These are phyloP conservation scores for Copromyces sp. DNA, from an alignment of 495 filamentous ascomycete species.

Conservation along the genomic window DNA sequence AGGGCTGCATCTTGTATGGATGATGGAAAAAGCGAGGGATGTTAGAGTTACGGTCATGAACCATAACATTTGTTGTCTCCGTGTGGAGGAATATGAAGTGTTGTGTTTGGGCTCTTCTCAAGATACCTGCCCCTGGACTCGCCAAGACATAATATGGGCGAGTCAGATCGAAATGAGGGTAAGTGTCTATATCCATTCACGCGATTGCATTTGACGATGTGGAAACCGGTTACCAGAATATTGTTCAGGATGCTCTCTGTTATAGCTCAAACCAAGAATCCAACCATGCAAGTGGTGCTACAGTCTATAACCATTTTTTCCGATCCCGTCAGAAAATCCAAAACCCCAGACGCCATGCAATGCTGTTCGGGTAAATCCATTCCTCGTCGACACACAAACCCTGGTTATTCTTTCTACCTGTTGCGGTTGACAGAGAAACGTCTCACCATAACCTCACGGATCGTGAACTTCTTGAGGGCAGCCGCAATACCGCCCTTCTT, in stretches of 20 bases:
- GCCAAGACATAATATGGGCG: not conserved
- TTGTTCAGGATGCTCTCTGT: not conserved
- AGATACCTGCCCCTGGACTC: not conserved
- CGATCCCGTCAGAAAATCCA: not conserved
- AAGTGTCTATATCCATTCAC: not conserved
- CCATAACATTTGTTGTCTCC: no score
- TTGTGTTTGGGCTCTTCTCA: not conserved
- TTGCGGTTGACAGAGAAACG: slow-evolving; percentile 79
- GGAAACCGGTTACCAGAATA: not conserved
- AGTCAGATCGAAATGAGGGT: not conserved
- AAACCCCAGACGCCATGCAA: not conserved
- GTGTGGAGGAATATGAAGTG: not conserved
- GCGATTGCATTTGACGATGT: not conserved
- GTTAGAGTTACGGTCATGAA: no score
- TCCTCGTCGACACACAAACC: not conserved
- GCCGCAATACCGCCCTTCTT: slow-evolving; percentile 45
- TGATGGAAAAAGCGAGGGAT: no score
- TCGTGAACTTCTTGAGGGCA: slow-evolving; percentile 59
- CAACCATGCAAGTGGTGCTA: not conserved
- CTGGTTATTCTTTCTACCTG: slow-evolving; percentile 9
- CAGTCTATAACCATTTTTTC: not conserved
- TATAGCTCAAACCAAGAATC: not conserved
- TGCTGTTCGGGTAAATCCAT: not conserved
- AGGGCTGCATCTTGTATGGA: no score
- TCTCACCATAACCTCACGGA: slow-evolving; percentile 72